Evolutionary conservation across 2,329 filamentous ascomycete genomes (phyloP).

Genomic region (Aureobasidium sp.): DNA sequence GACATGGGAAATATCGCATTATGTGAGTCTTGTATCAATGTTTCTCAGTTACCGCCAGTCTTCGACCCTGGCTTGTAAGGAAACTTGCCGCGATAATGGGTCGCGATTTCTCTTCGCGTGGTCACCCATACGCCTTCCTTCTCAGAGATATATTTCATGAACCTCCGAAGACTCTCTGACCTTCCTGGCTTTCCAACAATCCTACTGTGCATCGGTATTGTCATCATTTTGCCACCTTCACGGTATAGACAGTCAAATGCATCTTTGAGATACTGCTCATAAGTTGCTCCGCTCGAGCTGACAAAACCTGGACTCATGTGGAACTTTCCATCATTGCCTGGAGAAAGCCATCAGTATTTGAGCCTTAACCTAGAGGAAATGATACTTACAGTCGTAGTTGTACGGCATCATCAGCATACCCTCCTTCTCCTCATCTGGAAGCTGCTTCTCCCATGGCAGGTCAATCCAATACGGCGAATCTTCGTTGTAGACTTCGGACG

Average conservation of each 20-base stretch:
- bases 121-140: conserved; percentile 38
- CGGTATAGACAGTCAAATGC: conserved; percentile 34
- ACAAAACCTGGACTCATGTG: conserved; percentile 37
- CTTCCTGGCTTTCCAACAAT: conserved; percentile 35
- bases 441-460: conserved; percentile 39
- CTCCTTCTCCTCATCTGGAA: conserved; percentile 31
- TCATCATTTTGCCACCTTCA: conserved; percentile 37
- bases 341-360: neutral
- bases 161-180: conserved; percentile 31
- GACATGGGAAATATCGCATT: too few species aligned
- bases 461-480: conserved; percentile 50
- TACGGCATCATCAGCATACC: conserved; percentile 48
- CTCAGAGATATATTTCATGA: conserved; percentile 31
- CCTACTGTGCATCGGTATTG: conserved; percentile 32
- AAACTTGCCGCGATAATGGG: conserved; percentile 31
- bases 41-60: neutral
- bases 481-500: conserved; percentile 45
- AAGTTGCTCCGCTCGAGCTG: conserved; percentile 29
- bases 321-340: conserved; percentile 35
- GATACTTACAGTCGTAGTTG: conserved; percentile 34
- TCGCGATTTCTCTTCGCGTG: conserved; percentile 35
- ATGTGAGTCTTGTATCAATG: neutral
- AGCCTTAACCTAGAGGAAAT: neutral
- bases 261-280: conserved; percentile 33
- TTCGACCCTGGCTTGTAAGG: conserved; percentile 24